Evolutionary conservation across 192 early-diverging fungal genomes (phyloP), one percentile per base, ranked within the genome.

Genomic region (Chytriomyces hyalinus): DNA sequence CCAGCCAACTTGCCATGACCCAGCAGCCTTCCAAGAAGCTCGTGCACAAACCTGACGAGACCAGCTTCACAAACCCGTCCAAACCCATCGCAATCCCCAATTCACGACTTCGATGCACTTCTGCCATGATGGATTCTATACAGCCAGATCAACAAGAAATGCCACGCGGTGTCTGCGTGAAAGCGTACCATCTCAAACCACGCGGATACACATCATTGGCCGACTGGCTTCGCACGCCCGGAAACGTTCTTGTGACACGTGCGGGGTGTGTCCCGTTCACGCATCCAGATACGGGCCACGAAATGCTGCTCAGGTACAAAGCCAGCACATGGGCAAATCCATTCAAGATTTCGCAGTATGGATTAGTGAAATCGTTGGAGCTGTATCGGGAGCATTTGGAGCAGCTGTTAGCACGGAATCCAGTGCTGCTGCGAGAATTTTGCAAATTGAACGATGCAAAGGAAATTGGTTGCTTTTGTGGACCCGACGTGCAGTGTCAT

Each of bases 311-410:
- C 36, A 36, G 11, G 17, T 64, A 64, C 17, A 20, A 64, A 11
- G 62, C 62, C 22, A 64, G 62, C 22, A 20, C 62, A 64, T 64
- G 62, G 62, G 62, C 62, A 36, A 64, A 64, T 64, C 62, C 62
- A 24, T 64, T 22, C 62, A 64, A 64, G 24, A 20, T 64, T 20
- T 22, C n/a, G 11, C 22, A 64, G 24, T 64, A 22, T 26, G 11
- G 22, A 26, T 22, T 64, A 4, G 62, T 6, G 11, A 36, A 5
- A 24, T 64, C 17, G 11, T 64, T 64, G 62, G 11, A 20, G 62
- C 20, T 11, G n/a, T 64, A 28, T 64, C 13, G 22, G n/a, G 22
- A 11, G 20, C 62, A 64, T 24, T 7, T 64, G n/a, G 9, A 26
- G 17, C 20, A 24, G 13, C 11, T 7, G 4, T 15, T 64, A 9